Evolutionary conservation across 2,329 filamentous ascomycete genomes (phyloP).

Genomic region (Fusarium praegraminearum): DNA sequence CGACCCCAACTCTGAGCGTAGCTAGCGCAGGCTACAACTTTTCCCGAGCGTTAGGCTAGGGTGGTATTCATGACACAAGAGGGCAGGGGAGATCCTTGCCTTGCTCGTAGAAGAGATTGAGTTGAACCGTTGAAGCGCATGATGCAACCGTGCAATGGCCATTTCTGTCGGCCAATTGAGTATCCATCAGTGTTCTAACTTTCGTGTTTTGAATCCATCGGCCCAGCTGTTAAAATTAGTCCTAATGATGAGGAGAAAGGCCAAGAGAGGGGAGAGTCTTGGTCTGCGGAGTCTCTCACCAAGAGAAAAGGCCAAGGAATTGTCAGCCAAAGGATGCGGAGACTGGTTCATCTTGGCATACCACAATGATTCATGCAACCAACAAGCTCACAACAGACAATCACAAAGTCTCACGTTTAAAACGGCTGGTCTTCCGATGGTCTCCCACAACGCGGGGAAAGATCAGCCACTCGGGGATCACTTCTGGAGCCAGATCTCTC

Average conservation of each 20-base stretch:
- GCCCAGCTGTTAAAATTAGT: neutral
- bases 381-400: neutral
- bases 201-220: neutral
- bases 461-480: conserved; percentile 1
- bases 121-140: neutral
- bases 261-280: neutral
- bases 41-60: neutral
- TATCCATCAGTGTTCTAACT: rapidly evolving
- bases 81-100: neutral
- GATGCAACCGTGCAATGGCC: neutral
- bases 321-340: neutral
- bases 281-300: conserved; percentile 5
- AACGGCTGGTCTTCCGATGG: neutral
- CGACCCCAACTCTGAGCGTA: neutral
- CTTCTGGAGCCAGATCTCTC: neutral
- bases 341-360: conserved; percentile 10
- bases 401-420: neutral
- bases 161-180: neutral
- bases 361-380: conserved; percentile 5
- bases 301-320: neutral
- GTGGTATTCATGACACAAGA: conserved; percentile 16
- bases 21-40: neutral
- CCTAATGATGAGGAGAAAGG: neutral
- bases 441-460: conserved; percentile 9
- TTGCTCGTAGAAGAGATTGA: neutral